phyloP scores from a whole-genome alignment of 208 protist species.

The Trypanosoma conorhini region DNA sequence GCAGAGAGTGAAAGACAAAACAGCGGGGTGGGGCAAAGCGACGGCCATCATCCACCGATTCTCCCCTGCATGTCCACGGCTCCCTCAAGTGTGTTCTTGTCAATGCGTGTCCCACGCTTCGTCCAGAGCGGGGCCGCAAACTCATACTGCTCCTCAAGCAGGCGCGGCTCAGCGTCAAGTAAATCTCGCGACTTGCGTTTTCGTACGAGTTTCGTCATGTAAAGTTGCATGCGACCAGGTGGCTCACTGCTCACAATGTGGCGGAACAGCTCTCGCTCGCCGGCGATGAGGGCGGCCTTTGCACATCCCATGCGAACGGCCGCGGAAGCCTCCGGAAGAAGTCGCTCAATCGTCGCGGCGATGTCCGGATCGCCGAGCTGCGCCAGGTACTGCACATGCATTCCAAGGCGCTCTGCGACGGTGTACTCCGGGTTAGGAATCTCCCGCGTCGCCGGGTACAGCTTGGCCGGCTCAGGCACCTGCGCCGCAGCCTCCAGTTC shows the following conservation, averaged over 20 bases:
- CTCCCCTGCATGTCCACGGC: constrained; percentile 52
- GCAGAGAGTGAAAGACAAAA: constrained; percentile 25
- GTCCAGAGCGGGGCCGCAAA: constrained; percentile 90
- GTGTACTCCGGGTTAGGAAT: constrained; percentile 92
- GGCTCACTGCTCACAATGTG: constrained; percentile 84
- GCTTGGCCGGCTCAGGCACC: constrained; percentile 29
- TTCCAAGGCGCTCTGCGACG: constrained; percentile 76
- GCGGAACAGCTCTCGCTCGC: constrained; percentile 81
- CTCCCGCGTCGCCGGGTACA: constrained; percentile 88
- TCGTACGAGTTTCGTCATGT: constrained; percentile 87
- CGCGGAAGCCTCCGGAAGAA: constrained; percentile 50
- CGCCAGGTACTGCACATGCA: constrained; percentile 90
- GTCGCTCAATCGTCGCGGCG: constrained; percentile 43
- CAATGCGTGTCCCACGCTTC: constrained; percentile 82
- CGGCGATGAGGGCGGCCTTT: constrained; percentile 88
- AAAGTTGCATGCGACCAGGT: constrained; percentile 83
- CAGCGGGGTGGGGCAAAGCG: constrained; percentile 14
- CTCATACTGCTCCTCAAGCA: constrained; percentile 91
- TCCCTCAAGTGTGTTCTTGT: constrained; percentile 87
- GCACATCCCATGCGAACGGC: constrained; percentile 92
- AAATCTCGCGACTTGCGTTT: constrained; percentile 90
- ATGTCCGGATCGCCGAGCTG: constrained; percentile 83
- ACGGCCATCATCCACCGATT: constrained; percentile 9
- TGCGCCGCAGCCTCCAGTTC: constrained; percentile 54
- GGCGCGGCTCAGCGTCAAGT: constrained; percentile 69